Conservation (phyloP, 306 rosid genomes). For the Acacia crassicarpa region DNA sequence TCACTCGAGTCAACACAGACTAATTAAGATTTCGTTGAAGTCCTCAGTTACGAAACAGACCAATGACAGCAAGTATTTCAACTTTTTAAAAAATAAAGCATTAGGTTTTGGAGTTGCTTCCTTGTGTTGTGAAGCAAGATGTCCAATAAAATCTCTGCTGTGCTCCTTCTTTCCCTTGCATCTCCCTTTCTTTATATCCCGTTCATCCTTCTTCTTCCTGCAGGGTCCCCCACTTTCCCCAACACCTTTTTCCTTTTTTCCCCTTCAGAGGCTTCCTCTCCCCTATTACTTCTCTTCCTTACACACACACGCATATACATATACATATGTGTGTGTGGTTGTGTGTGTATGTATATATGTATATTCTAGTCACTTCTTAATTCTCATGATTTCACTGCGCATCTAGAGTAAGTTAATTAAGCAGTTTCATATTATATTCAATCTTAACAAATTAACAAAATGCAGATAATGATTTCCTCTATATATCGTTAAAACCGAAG, state of each 20-base stretch:
- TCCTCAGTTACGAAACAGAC: background rate
- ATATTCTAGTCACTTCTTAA: background rate
- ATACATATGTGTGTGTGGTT: too few species aligned
- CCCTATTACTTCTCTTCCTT: background rate
- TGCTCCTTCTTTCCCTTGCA: background rate
- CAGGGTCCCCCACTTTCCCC: background rate
- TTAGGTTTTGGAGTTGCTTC: background rate
- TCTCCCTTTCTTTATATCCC: background rate
- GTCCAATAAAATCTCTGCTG: conserved; percentile 33
- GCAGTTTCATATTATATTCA: background rate
- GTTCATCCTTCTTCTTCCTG: background rate
- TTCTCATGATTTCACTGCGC: background rate
- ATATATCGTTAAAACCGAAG: too few species aligned
- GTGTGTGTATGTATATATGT: too few species aligned
- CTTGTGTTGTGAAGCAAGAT: conserved; percentile 27
- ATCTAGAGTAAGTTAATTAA: too few species aligned
- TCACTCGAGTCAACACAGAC: too few species aligned
- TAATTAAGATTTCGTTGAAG: too few species aligned
- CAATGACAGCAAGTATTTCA: background rate
- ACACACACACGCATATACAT: too few species aligned
- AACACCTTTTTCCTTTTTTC: background rate
- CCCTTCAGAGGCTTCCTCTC: background rate
- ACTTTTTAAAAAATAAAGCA: background rate
- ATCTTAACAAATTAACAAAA: too few species aligned
- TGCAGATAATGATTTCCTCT: background rate